phyloP scores from a whole-genome alignment of 2,329 filamentous ascomycete species.

The Fusarium praegraminearum region DNA sequence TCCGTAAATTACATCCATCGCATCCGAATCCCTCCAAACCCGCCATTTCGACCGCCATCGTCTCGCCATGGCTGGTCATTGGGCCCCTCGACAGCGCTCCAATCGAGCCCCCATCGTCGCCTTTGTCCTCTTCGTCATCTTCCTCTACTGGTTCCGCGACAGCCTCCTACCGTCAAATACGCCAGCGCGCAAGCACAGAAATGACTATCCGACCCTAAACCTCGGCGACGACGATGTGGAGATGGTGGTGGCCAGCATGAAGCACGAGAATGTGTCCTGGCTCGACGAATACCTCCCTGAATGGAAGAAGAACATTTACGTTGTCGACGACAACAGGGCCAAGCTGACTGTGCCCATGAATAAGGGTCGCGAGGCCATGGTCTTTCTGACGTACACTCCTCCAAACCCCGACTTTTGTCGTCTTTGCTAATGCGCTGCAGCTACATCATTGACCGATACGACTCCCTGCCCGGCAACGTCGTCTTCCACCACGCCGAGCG shows the following conservation, averaged over 20 bases:
- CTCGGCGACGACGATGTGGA: slow-evolving; percentile 49
- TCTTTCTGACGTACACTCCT: slow-evolving; percentile 59
- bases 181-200: slow-evolving; percentile 24
- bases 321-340: slow-evolving; percentile 63
- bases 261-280: slow-evolving; percentile 55
- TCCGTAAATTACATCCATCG: neutral
- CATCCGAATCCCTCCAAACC: neutral
- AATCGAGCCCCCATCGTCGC: slow-evolving; percentile 47
- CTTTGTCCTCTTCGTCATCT: slow-evolving; percentile 42
- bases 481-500: slow-evolving; percentile 63
- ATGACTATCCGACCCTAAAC: slow-evolving; percentile 28
- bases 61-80: slow-evolving; percentile 41
- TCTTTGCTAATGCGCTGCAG: slow-evolving; percentile 40
- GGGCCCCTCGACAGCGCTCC: slow-evolving; percentile 46
- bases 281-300: slow-evolving; percentile 55
- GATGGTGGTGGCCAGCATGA: slow-evolving; percentile 52
- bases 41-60: slow-evolving; percentile 23
- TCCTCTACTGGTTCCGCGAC: slow-evolving; percentile 46
- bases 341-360: slow-evolving; percentile 62
- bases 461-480: slow-evolving; percentile 57
- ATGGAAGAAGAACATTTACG: slow-evolving; percentile 67
- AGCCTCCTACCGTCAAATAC: slow-evolving; percentile 38
- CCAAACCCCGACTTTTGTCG: neutral
- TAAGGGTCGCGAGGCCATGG: slow-evolving; percentile 66
- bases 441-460: slow-evolving; percentile 64